Base-by-base conservation (phyloP, 352 stramenopile species). In the Nothophytophthora sp. region DNA sequence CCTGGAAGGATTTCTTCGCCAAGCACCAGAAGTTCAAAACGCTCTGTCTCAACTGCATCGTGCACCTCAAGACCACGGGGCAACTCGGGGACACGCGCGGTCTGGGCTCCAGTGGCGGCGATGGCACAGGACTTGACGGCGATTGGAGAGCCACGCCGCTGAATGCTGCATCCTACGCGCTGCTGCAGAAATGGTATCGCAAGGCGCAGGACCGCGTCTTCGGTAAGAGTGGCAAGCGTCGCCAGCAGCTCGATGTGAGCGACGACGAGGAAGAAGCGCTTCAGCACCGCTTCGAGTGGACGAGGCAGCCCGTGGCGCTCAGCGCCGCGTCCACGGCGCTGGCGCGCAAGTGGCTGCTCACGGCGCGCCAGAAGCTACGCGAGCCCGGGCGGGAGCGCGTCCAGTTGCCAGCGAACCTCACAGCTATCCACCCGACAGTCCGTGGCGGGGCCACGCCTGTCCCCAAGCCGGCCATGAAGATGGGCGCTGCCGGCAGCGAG, bases 1-100 rank as follows among this genome's bases (percentile, higher is more conserved):
- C 90, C 6, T 99, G 95, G 91, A 99, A 98, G 61, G 81, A 81
- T 8, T 99, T 98, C 53, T 99, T 97, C 51, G 66, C 81, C 29
- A 83, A 95, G 67, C 84, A 98, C 60, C 86, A 98, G 63, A 81
- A 80, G 41, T 98, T 98, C 67, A 90, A 96, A 75, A 98, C 95
- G 16, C 76, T 98, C 22, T 98, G 94, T 51, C 67, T 98, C 15
- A 94, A 90, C 43, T 98, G 96, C 60, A 77, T 98, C 27, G 75
- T 88, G 13, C 79, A 96, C 52, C 51, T 96, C 34, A 83, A 70
- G 56, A 80, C 59, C 15, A 76, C 46, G 10, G 65, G 54, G 18
- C 64, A 57, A 23, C 41, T 73, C 10, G 39, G 43, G 8, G 46
- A 41, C 43, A 50, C 54, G 7, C 67, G 59, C 20, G 64, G 64